phyloP scores from a whole-genome alignment of 257 asterid species.

The Ajuga chamaepitys region DNA sequence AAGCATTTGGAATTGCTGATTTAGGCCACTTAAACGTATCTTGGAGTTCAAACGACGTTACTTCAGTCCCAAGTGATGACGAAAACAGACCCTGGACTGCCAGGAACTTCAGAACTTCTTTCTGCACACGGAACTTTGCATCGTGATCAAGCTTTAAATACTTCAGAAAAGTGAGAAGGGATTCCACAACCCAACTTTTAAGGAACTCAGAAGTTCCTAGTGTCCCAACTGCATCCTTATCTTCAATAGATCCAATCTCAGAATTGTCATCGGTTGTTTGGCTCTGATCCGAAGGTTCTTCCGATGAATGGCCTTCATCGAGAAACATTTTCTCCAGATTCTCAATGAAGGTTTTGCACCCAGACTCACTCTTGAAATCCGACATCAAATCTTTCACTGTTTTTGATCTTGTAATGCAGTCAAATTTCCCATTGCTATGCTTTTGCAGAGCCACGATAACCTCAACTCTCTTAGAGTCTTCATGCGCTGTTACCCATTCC shows the following conservation, averaged over 20 bases:
- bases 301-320: slow-evolving; percentile 74
- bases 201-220: slow-evolving; percentile 56
- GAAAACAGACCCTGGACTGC: slow-evolving; percentile 93
- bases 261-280: slow-evolving; percentile 97
- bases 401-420: slow-evolving; percentile 68
- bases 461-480: slow-evolving; percentile 70
- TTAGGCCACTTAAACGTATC: slow-evolving; percentile 94
- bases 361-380: slow-evolving; percentile 71
- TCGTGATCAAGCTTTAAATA: slow-evolving; percentile 69
- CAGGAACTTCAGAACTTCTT: slow-evolving; percentile 78
- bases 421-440: slow-evolving; percentile 86
- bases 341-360: slow-evolving; percentile 64
- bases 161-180: slow-evolving; percentile 63
- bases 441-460: slow-evolving; percentile 85
- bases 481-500: slow-evolving; percentile 68
- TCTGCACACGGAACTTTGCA: slow-evolving; percentile 62
- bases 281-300: slow-evolving; percentile 98
- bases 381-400: slow-evolving; percentile 73
- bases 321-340: slow-evolving; percentile 67
- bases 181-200: slow-evolving; percentile 83
- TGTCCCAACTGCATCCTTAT: slow-evolving; percentile 53
- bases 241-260: slow-evolving; percentile 76
- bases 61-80: slow-evolving; percentile 91
- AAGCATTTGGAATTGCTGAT: slow-evolving; percentile 58
- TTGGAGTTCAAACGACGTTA: slow-evolving; percentile 88